Evolutionary conservation across 2,329 filamentous ascomycete genomes (phyloP).

Genomic region (Cladosporium colombiae): DNA sequence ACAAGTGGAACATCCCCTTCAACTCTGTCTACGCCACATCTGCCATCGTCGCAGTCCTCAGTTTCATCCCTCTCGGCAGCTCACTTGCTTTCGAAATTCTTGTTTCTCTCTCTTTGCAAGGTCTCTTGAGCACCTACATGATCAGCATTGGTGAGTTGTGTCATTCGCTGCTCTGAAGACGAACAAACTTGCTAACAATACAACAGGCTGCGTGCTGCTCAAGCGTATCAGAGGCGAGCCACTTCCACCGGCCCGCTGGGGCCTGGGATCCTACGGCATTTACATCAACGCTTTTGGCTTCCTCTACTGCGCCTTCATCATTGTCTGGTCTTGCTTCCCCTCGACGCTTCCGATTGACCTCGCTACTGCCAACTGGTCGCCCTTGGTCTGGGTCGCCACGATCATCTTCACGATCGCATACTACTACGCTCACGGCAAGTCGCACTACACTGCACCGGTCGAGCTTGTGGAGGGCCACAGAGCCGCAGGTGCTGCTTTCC

Average conservation of each 20-base stretch:
- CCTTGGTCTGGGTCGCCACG: slow-evolving; percentile 34
- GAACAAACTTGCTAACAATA: background rate
- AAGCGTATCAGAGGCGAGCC: slow-evolving; percentile 27
- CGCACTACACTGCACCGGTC: slow-evolving; percentile 33
- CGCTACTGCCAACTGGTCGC: slow-evolving; percentile 34
- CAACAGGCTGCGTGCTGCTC: slow-evolving; percentile 28
- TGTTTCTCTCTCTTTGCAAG: slow-evolving; percentile 38
- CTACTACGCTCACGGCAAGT: slow-evolving; percentile 33
- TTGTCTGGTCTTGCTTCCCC: slow-evolving; percentile 36
- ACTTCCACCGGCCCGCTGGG: slow-evolving; percentile 29
- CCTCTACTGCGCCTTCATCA: slow-evolving; percentile 33
- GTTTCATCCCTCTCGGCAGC: slow-evolving; percentile 40
- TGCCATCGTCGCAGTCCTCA: slow-evolving; percentile 34
- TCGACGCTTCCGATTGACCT: slow-evolving; percentile 31
- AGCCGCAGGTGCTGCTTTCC: slow-evolving; percentile 28
- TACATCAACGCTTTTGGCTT: slow-evolving; percentile 31
- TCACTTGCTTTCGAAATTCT: slow-evolving; percentile 37
- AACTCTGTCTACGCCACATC: slow-evolving; percentile 38
- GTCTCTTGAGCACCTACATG: slow-evolving; percentile 39
- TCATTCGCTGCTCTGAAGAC: background rate
- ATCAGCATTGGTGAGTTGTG: slow-evolving; percentile 32
- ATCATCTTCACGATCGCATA: slow-evolving; percentile 31
- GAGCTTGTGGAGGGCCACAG: slow-evolving; percentile 33
- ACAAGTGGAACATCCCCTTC: slow-evolving; percentile 34
- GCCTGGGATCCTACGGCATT: slow-evolving; percentile 29